phyloP scores from a whole-genome alignment of 805 yeast genomes.

The Saturnispora bothae region DNA sequence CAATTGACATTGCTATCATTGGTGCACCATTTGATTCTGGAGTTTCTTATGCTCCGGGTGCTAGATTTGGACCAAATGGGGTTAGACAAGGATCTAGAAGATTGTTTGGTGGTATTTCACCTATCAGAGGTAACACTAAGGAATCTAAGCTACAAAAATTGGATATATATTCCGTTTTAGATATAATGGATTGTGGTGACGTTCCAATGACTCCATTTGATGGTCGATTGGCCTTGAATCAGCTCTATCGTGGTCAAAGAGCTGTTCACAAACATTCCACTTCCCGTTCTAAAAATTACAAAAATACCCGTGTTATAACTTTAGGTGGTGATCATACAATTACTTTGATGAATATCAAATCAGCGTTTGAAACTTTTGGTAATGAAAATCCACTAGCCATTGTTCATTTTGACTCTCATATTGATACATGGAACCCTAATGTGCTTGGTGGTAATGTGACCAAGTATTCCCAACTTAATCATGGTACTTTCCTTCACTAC shows the following conservation, averaged over 20 bases:
- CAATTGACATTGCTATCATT: constrained; percentile 42
- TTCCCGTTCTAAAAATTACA: constrained; percentile 14
- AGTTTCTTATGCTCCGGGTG: constrained; percentile 45
- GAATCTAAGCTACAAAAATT: constrained; percentile 26
- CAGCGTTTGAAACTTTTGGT: constrained; percentile 38
- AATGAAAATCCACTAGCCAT: constrained; percentile 34
- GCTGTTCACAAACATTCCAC: constrained; percentile 33
- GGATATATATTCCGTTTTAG: constrained; percentile 35
- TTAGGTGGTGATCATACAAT: constrained; percentile 57
- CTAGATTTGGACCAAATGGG: constrained; percentile 49
- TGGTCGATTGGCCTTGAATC: constrained; percentile 45
- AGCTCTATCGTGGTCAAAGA: constrained; percentile 42
- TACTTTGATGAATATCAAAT: constrained; percentile 38
- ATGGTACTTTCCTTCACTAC: constrained; percentile 61
- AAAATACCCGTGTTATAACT: constrained; percentile 32
- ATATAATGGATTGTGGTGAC: constrained; percentile 49
- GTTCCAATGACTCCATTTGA: constrained; percentile 54
- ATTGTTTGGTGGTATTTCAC: constrained; percentile 31
- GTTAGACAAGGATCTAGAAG: constrained; percentile 35
- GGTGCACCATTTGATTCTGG: constrained; percentile 56
- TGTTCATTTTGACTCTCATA: constrained; percentile 58
- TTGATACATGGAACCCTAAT: constrained; percentile 63
- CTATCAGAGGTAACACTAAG: constrained; percentile 28
- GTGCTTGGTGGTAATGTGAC: constrained; percentile 54
- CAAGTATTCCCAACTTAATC: constrained; percentile 44